Evolutionary conservation across 257 asterid species (phyloP), one percentile per base, ranked within the genome.

Genomic region (Gentiana macrophylla): DNA sequence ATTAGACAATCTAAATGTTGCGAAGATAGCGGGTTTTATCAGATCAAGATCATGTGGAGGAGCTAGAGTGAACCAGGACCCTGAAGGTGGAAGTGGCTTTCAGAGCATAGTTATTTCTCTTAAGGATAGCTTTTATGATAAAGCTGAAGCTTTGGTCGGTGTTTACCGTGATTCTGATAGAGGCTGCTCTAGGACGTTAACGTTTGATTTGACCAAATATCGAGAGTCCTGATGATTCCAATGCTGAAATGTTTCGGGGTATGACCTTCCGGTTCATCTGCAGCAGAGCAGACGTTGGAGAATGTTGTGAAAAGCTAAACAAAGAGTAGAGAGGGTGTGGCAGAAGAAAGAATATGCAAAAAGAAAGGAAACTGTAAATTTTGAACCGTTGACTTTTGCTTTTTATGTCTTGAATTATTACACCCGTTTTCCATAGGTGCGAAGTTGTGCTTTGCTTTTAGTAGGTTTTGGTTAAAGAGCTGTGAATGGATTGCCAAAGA

Each of bases 111-210:
- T 92, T 67, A 92, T 92, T 49, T 92, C 99, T 3, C 94, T 88
- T 50, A 92, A 92, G 79, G 99, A 92, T 62, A 80, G 83, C 53
- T 92, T 88, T 70, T 88, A 92, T 33, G 99, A 92, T 70, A 92
- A 92, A 74, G 99, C 99, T 49, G 94, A 92, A 77, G 97, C 99
- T 50, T 59, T 92, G 78, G 94, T 92, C 69, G 99, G 99, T 55
- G 97, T 92, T 61, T 92, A 81, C 76, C 75, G 97, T 65, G 99
- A 92, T 70, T 71, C 94, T 0, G 95, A 83, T 53, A 70, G 66
- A 73, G 77, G 96, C 68, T 85, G 98, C 80, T 91, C 98, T 37
- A 75, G 82, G 69, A 87, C 96, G 6, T 70, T 86, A 78, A 86
- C 96, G 41, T 80, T 90, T 47, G 94, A 90, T 62, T 67, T 86